Conservation (phyloP, 805 yeast genomes). For the Zygotorulaspora sp. region DNA sequence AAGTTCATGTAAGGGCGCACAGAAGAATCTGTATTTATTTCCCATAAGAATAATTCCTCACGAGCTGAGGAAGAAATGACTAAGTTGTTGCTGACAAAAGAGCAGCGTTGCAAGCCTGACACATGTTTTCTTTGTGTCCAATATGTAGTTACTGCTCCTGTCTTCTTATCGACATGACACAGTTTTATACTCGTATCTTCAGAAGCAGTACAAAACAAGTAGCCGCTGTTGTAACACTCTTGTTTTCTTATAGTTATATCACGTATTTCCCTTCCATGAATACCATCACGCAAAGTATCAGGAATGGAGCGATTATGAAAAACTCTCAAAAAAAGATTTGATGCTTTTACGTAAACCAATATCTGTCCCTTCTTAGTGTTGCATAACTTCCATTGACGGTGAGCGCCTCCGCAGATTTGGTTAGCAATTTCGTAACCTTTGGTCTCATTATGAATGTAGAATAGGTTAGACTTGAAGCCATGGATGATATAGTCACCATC, state of each 20-base stretch:
- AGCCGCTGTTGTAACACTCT: conserved; percentile 32
- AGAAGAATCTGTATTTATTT: conserved; percentile 38
- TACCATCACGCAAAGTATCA: conserved; percentile 49
- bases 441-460: conserved; percentile 80
- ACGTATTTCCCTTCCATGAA: conserved; percentile 91
- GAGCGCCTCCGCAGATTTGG: conserved; percentile 87
- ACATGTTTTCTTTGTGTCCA: conserved; percentile 78
- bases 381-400: conserved; percentile 69
- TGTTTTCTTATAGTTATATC: conserved; percentile 52
- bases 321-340: conserved; percentile 41
- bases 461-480: conserved; percentile 78
- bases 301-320: conserved; percentile 29
- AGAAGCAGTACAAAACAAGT: conserved; percentile 66
- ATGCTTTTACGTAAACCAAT: conserved; percentile 57
- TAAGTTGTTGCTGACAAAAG: conserved; percentile 49
- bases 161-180: conserved; percentile 34
- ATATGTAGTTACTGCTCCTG: conserved; percentile 43
- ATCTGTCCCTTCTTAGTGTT: conserved; percentile 32
- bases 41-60: conserved; percentile 87
- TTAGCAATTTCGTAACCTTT: conserved; percentile 62
- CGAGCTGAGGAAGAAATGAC: conserved; percentile 68
- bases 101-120: conserved; percentile 78
- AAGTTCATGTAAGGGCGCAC: conserved; percentile 45
- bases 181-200: conserved; percentile 81
- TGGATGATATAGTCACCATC: conserved; percentile 52